Evolutionary conservation across 768 basidiomycete genomes (phyloP), one percentile per base, ranked within the genome.

Genomic region (Cystofilobasidium bisporidii): DNA sequence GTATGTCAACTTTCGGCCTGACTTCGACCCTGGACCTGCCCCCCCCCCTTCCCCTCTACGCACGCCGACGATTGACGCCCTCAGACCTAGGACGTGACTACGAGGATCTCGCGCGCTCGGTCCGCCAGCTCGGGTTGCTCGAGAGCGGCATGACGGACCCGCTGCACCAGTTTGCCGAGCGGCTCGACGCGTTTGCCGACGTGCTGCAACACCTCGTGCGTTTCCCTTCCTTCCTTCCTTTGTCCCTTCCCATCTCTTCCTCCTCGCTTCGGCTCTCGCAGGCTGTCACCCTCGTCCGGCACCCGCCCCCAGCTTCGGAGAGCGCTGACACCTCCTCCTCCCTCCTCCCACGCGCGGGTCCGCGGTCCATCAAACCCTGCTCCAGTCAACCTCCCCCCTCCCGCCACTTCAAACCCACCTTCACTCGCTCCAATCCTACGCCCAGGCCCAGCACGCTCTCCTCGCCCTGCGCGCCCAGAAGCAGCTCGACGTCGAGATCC

Each of bases 111-210:
- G 92, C 96, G 53, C 88, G 92, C 70, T 88, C 91, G 50, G 91
- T 96, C 57, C 94, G 98, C 76, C 94, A 93, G 61, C 83, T 99
- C 69, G 96, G 94, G 72, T 98, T 97, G 79, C 83, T 99, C 71
- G 96, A 99, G 78, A 91, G 89, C 71, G 96, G 96, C 45, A 99
- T 99, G 71, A 99, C 96, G 56, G 96, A 99, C 74, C 93, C 91
- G 0, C 80, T 99, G 72, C 94, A 94, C 74, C 87, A 94, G 75
- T 98, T 98, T 72, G 96, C 94, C 36, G 93, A 94, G 75, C 92
- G 91, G 1, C 81, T 99, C 63, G 82, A 97, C 43, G 93, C 98
- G 76, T 97, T 97, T 75, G 96, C 93, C 15, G 36, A 43, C 38
- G 70, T 94, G 26, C 77, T 93, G 45, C 86, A 91, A 64, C 89